Conservation (phyloP, 1,139 yeast genomes). For the Pichia sp. region DNA sequence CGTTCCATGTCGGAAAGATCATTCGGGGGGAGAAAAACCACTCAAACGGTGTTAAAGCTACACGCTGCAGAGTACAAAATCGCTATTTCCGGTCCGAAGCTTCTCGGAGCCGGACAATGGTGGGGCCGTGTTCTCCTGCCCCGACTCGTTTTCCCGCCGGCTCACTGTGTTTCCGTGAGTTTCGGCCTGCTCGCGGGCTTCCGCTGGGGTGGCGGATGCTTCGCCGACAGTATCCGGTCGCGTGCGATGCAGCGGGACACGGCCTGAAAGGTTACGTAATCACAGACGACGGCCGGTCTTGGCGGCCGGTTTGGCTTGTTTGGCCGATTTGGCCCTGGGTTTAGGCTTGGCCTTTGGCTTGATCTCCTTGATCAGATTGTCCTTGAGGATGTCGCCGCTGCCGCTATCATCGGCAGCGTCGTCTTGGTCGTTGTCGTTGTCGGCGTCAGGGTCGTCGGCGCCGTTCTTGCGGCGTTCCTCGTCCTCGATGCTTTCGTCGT, state of each 20-base stretch:
- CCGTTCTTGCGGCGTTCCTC: constrained; percentile 39
- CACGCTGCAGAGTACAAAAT: no score
- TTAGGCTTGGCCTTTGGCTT: constrained; percentile 3
- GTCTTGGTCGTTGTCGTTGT: constrained; percentile 39
- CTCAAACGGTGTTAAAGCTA: not conserved
- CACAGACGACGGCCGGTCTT: not conserved
- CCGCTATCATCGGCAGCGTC: constrained; percentile 36
- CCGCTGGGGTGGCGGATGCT: no score
- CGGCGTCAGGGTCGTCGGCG: constrained; percentile 46
- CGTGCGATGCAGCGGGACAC: no score
- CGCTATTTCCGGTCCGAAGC: not conserved
- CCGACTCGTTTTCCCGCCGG: no score
- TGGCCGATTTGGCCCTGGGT: not conserved
- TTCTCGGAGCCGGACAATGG: no score
- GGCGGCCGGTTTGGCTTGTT: not conserved
- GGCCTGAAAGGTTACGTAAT: no score
- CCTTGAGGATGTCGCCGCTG: constrained; percentile 43
- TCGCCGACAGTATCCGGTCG: no score
- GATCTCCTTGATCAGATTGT: constrained; percentile 25
- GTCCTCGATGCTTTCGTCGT: constrained; percentile 16
- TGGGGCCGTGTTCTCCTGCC: no score
- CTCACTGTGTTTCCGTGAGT: no score
- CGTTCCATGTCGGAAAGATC: no score
- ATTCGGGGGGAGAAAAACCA: no score
- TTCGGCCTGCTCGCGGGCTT: no score